These are phyloP conservation scores for Tinospora cordifolia DNA, from an alignment of 164 flowering plant genomes.

Conservation along the genomic window DNA sequence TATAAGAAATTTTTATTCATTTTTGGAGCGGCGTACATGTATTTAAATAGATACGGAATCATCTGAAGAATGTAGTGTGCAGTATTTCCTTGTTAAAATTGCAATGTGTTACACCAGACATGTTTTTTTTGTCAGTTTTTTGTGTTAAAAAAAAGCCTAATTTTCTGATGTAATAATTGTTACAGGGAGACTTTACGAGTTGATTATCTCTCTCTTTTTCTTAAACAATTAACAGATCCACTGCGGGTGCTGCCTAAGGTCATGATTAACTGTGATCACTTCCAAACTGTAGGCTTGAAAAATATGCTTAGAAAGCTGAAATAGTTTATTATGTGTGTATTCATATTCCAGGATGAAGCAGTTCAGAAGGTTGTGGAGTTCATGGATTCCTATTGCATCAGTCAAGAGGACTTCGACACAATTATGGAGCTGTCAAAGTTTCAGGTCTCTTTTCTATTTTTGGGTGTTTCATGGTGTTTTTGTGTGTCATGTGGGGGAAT, in stretches of 20 bases:
- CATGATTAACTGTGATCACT: slow-evolving; percentile 4
- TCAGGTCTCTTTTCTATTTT: slow-evolving; percentile 39
- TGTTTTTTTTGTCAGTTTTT: not conserved
- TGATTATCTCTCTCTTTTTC: slow-evolving; percentile 65
- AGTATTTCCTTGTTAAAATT: not conserved
- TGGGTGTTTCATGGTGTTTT: not conserved
- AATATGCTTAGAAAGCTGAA: not conserved
- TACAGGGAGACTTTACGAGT: slow-evolving; percentile 65
- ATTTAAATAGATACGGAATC: not conserved
- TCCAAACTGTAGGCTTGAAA: not conserved
- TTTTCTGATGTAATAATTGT: slow-evolving; percentile 11
- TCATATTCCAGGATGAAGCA: slow-evolving; percentile 67
- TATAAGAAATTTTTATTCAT: not conserved
- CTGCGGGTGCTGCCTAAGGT: slow-evolving; percentile 78
- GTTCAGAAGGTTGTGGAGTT: slow-evolving; percentile 73
- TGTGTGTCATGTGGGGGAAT: too few relatives aligned
- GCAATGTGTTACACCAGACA: not conserved
- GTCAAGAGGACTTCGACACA: slow-evolving; percentile 84
- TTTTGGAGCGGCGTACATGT: not conserved
- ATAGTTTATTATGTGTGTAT: not conserved
- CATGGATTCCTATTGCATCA: slow-evolving; percentile 81
- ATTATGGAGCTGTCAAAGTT: slow-evolving; percentile 76
- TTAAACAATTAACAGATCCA: slow-evolving; percentile 65
- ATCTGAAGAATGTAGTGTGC: not conserved
- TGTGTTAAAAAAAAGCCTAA: slow-evolving; percentile 3